Conservation (phyloP, 345 rosid species). For the Linum trigynum region DNA sequence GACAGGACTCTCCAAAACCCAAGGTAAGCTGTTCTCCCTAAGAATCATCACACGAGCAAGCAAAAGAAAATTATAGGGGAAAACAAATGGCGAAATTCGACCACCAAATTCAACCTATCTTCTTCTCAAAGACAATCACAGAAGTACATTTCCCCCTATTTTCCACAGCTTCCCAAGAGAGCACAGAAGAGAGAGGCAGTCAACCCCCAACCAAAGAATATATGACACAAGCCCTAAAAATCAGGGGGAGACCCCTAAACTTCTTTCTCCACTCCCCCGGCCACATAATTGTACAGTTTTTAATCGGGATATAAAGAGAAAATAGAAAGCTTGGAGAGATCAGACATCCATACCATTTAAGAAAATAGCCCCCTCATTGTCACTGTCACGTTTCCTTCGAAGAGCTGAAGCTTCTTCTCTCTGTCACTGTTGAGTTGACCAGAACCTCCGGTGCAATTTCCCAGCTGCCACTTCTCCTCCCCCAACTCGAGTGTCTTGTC, state of each 20-base stretch:
- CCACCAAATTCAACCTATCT: background rate
- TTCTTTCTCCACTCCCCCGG: too few species aligned
- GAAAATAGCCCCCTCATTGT: background rate
- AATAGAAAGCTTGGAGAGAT: background rate
- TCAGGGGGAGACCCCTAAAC: too few species aligned
- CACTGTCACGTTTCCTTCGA: constrained; percentile 32
- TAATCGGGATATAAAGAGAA: background rate
- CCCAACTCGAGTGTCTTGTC: constrained; percentile 60
- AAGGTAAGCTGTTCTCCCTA: background rate
- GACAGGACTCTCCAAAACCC: background rate
- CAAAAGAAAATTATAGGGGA: background rate
- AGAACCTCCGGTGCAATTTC: constrained; percentile 51
- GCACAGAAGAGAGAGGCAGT: too few species aligned
- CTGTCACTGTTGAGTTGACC: constrained; percentile 39
- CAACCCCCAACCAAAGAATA: background rate
- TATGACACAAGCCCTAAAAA: background rate
- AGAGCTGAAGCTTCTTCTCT: constrained; percentile 40
- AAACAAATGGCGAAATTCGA: background rate
- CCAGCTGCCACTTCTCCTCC: constrained; percentile 81
- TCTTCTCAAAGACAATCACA: background rate
- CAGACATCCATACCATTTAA: background rate
- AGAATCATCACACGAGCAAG: too few species aligned
- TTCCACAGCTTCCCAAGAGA: background rate
- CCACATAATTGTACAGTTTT: background rate
- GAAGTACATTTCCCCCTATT: background rate